These are phyloP conservation scores for Heliosperma pusillum DNA, from an alignment of 148 eudicot genomes.

Conservation along the genomic window DNA sequence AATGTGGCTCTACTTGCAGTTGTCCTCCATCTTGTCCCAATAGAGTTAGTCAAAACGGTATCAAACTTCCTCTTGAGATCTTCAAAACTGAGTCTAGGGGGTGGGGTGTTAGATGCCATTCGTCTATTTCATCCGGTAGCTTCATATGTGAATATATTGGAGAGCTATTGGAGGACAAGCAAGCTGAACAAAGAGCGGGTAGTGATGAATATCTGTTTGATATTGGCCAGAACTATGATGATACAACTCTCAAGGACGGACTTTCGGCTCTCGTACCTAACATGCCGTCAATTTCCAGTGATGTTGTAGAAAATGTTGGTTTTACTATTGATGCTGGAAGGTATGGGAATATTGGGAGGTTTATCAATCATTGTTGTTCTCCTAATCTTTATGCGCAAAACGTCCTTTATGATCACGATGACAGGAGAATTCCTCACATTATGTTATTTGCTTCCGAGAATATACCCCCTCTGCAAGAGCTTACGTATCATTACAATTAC, in stretches of 20 bases:
- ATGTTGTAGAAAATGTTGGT: conserved; percentile 45
- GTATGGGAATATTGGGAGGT: conserved; percentile 76
- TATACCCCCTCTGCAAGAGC: conserved; percentile 82
- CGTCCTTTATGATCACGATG: conserved; percentile 79
- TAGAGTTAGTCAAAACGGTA: conserved; percentile 80
- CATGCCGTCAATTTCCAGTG: conserved; percentile 20
- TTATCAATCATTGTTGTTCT: conserved; percentile 85
- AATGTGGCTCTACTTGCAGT: conserved; percentile 82
- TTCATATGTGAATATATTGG: conserved; percentile 94
- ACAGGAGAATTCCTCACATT: conserved; percentile 76
- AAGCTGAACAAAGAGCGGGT: conserved; percentile 71
- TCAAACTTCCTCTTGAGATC: conserved; percentile 67
- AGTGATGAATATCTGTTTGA: conserved; percentile 85
- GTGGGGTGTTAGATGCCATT: conserved; percentile 83
- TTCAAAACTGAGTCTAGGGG: conserved; percentile 82
- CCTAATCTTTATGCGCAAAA: conserved; percentile 94
- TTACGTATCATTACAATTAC: conserved; percentile 82
- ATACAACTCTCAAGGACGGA: conserved; percentile 37
- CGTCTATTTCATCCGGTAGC: conserved; percentile 77
- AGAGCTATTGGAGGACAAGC: conserved; percentile 78
- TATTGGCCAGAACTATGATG: conserved; percentile 71
- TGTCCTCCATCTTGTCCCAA: conserved; percentile 81
- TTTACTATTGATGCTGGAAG: conserved; percentile 78
- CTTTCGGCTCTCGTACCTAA: conserved; percentile 34
- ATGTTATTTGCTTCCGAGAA: conserved; percentile 91